These are phyloP conservation scores for Cordyceps cicadae DNA, from an alignment of 2,329 filamentous ascomycete species.

Conservation along the genomic window DNA sequence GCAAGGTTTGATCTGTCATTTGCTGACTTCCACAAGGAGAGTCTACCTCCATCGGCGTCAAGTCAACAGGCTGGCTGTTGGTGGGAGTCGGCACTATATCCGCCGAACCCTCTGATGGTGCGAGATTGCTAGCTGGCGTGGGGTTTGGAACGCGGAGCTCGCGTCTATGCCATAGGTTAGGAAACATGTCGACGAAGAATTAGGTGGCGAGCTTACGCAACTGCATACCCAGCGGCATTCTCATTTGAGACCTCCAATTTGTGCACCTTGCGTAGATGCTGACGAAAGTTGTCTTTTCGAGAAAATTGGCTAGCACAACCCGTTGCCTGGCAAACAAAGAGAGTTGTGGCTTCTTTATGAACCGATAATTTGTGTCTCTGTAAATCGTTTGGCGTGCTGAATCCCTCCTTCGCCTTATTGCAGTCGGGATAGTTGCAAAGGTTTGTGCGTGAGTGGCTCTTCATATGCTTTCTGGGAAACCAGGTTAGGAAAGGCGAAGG, in stretches of 20 bases:
- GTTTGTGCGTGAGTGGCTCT: conserved; percentile 61
- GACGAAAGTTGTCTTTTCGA: conserved; percentile 77
- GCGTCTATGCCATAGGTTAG: neutral
- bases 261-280: conserved; percentile 68
- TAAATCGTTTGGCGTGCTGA: conserved; percentile 73
- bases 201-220: neutral
- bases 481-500: neutral
- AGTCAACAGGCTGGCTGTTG: neutral
- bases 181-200: too few species aligned
- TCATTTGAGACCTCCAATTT: neutral
- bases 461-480: conserved; percentile 58
- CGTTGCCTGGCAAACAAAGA: conserved; percentile 18
- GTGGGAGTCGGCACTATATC: neutral
- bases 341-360: conserved; percentile 42
- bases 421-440: conserved; percentile 54
- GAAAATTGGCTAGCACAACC: conserved; percentile 49
- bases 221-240: neutral
- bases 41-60: neutral
- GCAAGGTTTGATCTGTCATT: neutral
- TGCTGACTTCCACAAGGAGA: neutral
- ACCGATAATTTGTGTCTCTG: conserved; percentile 69
- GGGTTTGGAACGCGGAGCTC: neutral
- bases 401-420: conserved; percentile 46
- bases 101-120: neutral
- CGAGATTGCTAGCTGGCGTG: neutral